These are phyloP conservation scores for Anaeromyces robustus DNA, from an alignment of 192 early-diverging fungal genomes.

Conservation along the genomic window DNA sequence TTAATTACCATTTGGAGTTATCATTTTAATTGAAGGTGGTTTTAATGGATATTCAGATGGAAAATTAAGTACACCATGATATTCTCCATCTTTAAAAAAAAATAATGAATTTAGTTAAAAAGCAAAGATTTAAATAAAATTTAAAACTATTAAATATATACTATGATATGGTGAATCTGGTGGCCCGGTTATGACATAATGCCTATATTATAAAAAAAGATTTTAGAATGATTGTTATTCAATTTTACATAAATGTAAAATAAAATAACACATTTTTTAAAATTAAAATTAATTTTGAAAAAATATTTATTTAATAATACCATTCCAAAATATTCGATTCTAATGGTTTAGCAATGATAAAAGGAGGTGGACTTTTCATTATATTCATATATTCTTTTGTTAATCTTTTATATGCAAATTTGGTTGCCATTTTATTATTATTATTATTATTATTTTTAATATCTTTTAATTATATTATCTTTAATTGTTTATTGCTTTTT, in stretches of 20 bases:
- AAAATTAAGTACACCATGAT: conserved; percentile 87
- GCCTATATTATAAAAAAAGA: conserved; percentile 26
- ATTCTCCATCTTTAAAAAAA: conserved; percentile 58
- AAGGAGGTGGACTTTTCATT: conserved; percentile 70
- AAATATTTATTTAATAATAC: conserved; percentile 17
- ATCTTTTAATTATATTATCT: no score
- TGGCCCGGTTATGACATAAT: conserved; percentile 92
- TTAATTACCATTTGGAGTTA: conserved; percentile 35
- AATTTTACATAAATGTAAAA: no score
- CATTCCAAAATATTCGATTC: conserved; percentile 95
- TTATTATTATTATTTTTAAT: no score
- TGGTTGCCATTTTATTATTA: conserved; percentile 41
- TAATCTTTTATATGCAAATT: conserved; percentile 57
- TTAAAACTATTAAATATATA: background rate
- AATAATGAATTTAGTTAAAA: no score
- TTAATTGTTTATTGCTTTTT: no score
- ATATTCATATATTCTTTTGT: conserved; percentile 65
- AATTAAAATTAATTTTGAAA: no score
- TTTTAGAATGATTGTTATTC: no score
- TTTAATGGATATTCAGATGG: conserved; percentile 94
- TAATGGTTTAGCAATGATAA: conserved; percentile 76
- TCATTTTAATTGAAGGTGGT: conserved; percentile 73
- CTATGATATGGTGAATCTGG: conserved; percentile 77
- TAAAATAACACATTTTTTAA: no score
- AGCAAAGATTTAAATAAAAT: no score